Evolutionary conservation across 257 asterid species (phyloP).

Genomic region (Forsythia viridissima): DNA sequence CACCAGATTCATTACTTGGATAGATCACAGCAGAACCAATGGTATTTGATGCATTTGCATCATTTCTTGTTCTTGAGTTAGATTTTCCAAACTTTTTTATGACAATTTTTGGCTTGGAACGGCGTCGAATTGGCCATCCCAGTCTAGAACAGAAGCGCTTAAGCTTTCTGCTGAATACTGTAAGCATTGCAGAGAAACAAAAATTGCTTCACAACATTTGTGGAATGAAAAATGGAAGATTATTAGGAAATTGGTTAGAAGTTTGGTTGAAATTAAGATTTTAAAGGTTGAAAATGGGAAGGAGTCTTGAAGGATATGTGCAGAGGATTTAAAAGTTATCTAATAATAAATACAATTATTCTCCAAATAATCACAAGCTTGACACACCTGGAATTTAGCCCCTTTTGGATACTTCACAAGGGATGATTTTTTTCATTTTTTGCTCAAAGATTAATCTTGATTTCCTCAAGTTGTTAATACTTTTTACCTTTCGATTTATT

Average conservation of each 20-base stretch:
- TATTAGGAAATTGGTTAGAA: neutral
- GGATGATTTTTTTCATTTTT: neutral
- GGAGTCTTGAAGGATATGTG: conserved; percentile 28
- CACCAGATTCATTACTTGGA: conserved; percentile 52
- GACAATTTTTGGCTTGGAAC: conserved; percentile 55
- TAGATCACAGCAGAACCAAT: conserved; percentile 67
- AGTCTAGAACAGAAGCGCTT: conserved; percentile 53
- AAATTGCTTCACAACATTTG: conserved; percentile 7
- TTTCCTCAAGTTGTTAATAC: neutral
- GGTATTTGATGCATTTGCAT: conserved; percentile 12
- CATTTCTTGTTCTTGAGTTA: conserved; percentile 36
- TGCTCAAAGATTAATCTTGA: neutral
- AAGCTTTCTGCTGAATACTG: conserved; percentile 51
- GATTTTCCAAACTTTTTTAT: conserved; percentile 60
- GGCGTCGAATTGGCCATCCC: conserved; percentile 64
- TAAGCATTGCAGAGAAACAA: conserved; percentile 40
- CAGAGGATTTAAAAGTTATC: neutral
- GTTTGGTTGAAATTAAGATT: conserved; percentile 28
- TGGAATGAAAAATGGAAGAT: conserved; percentile 30
- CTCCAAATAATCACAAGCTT: neutral
- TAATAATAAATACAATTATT: neutral
- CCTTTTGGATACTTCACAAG: neutral
- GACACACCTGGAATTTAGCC: neutral
- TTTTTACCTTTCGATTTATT: neutral
- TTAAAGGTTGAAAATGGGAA: conserved; percentile 17